Percentiles rank a stretch among this genome's conserved stretches.
phyloP scores from a whole-genome alignment of 768 basidiomycete genomes.

The Mycena albidolilacea region DNA sequence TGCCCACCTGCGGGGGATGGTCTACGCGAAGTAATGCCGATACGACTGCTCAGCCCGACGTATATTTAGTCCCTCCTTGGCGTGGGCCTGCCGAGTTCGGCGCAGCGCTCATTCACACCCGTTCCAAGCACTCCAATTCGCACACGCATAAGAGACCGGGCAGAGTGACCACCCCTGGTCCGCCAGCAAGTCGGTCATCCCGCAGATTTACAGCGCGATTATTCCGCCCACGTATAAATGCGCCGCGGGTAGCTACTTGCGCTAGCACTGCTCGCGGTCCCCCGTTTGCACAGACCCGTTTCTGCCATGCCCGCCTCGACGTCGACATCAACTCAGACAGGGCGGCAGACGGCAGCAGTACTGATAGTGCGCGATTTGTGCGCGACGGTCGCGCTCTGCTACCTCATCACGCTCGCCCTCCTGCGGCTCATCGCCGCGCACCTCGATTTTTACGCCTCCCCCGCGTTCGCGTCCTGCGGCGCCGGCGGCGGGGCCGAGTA shows the following conservation, averaged over 20 bases:
- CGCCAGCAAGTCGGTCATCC: background rate
- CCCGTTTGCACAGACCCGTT: background rate
- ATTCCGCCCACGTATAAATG: conserved; percentile 23
- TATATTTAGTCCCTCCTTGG: conserved; percentile 19
- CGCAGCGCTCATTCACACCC: background rate
- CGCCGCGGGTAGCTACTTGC: background rate
- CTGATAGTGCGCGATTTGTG: conserved; percentile 22
- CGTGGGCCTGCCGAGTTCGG: background rate
- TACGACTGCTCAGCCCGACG: background rate
- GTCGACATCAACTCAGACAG: background rate
- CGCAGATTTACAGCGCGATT: conserved; percentile 22
- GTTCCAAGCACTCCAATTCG: conserved; percentile 5
- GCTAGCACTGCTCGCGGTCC: background rate
- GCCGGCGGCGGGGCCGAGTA: background rate
- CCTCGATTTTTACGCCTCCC: background rate
- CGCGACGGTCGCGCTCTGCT: conserved; percentile 27
- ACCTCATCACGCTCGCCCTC: conserved; percentile 33
- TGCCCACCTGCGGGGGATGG: too few relatives aligned
- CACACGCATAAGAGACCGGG: background rate
- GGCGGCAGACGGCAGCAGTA: background rate
- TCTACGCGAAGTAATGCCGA: conserved; percentile 6
- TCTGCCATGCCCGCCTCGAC: background rate
- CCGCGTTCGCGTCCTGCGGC: background rate
- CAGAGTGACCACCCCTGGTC: background rate
- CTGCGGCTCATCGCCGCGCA: conserved; percentile 23